These are phyloP conservation scores for Polymyxa betae DNA, from an alignment of 208 protist genomes.

Conservation along the genomic window DNA sequence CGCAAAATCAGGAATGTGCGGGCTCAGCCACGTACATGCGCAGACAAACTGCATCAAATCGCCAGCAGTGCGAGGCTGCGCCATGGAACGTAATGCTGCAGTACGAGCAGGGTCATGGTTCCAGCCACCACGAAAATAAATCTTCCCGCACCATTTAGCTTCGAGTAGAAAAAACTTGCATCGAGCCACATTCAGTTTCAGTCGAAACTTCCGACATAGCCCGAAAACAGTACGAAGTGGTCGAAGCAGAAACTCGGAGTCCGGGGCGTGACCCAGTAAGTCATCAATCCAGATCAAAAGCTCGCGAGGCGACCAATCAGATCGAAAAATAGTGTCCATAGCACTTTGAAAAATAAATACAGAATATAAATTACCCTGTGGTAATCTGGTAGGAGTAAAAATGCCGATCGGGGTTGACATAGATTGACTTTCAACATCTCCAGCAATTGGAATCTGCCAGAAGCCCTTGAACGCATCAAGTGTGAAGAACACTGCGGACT, in stretches of 20 bases:
- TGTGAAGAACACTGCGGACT: background rate
- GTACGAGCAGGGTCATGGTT: background rate
- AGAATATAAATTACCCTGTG: background rate
- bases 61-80: background rate
- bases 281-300: slow-evolving; percentile 37
- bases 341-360: background rate
- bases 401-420: background rate
- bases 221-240: background rate
- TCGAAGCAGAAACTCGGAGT: background rate
- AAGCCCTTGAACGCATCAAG: slow-evolving; percentile 22
- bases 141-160: slow-evolving; percentile 44
- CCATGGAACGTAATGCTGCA: background rate
- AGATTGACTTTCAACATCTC: background rate
- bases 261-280: background rate
- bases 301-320: background rate
- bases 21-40: background rate
- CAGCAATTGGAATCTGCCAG: slow-evolving; percentile 45
- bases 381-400: background rate
- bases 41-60: slow-evolving; percentile 51
- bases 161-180: background rate
- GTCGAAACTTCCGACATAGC: background rate
- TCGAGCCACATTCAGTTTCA: slow-evolving; percentile 27
- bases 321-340: slow-evolving; percentile 22
- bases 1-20: background rate
- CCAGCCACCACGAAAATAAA: background rate